Evolutionary conservation across 2,329 filamentous ascomycete species (phyloP).

Genomic region (Trichoderma cornu-damae): DNA sequence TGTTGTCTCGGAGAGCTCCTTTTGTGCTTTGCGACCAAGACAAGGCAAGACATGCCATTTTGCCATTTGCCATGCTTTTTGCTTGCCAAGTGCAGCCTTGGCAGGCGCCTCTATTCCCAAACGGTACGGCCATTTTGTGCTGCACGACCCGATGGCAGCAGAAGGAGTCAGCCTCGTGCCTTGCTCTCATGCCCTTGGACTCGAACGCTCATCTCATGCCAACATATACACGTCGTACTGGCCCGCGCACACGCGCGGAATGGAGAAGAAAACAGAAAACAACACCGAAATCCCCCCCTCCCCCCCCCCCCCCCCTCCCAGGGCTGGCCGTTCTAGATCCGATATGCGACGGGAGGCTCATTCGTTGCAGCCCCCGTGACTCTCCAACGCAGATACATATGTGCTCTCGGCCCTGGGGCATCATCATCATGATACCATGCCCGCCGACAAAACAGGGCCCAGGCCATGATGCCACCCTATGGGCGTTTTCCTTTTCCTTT

Average conservation of each 20-base stretch:
- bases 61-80: too few species aligned
- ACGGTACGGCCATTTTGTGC: background rate
- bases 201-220: too few species aligned
- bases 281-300: too few species aligned
- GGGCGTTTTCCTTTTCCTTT: background rate
- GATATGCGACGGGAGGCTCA: constrained; percentile 4
- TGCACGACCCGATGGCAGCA: background rate
- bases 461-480: constrained; percentile 2
- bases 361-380: background rate
- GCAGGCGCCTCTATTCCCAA: background rate
- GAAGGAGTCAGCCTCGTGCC: constrained; percentile 3
- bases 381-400: too few species aligned
- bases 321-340: background rate
- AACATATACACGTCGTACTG: too few species aligned
- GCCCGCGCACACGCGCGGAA: background rate
- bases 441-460: background rate
- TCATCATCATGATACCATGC: constrained; percentile 8
- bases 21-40: too few species aligned
- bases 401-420: too few species aligned
- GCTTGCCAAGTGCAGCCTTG: background rate
- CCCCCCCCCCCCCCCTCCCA: too few species aligned
- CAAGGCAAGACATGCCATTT: background rate
- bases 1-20: background rate
- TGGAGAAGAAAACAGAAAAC: background rate
- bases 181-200: background rate